Evolutionary conservation across 768 basidiomycete species (phyloP).

Genomic region (Wakefieldia striispora): DNA sequence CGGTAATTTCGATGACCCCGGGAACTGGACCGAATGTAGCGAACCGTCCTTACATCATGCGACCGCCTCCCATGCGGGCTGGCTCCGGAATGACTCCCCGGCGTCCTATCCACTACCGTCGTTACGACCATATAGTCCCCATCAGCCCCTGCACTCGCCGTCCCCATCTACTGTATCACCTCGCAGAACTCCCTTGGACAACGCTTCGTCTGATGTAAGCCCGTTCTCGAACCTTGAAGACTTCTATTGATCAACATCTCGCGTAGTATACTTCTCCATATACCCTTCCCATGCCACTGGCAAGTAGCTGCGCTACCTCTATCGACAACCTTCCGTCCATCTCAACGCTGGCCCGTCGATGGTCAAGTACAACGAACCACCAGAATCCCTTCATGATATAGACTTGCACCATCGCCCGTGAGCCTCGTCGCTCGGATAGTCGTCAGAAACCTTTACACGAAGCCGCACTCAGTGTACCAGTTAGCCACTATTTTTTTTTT

Average conservation of each 20-base stretch:
- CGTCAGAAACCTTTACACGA: conserved; percentile 9
- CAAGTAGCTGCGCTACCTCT: conserved; percentile 29
- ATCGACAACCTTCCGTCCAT: conserved; percentile 34
- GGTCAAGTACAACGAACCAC: conserved; percentile 33
- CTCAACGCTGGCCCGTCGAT: conserved; percentile 36
- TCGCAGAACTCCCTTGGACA: conserved; percentile 26
- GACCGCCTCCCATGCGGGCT: conserved; percentile 22
- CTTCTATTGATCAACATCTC: conserved; percentile 4
- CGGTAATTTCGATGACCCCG: conserved; percentile 17
- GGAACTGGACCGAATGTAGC: conserved; percentile 24
- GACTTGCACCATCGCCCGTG: conserved; percentile 13
- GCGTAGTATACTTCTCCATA: conserved; percentile 24
- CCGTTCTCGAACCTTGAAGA: not conserved
- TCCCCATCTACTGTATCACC: conserved; percentile 25
- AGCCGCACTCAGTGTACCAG: conserved; percentile 16
- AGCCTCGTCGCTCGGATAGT: not conserved
- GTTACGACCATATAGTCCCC: conserved; percentile 28
- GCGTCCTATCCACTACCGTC: conserved; percentile 30
- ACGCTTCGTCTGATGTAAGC: conserved; percentile 27
- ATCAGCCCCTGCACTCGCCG: conserved; percentile 27
- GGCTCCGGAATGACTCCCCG: conserved; percentile 30
- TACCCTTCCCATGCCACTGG: conserved; percentile 23
- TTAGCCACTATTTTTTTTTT: not conserved
- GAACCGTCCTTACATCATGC: conserved; percentile 20
- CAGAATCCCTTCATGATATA: conserved; percentile 36